A percentile compares a stretch with the other conserved stretches of the same genome.
phyloP scores from a whole-genome alignment of 2,329 filamentous ascomycete species.

The Alternaria postmessia region DNA sequence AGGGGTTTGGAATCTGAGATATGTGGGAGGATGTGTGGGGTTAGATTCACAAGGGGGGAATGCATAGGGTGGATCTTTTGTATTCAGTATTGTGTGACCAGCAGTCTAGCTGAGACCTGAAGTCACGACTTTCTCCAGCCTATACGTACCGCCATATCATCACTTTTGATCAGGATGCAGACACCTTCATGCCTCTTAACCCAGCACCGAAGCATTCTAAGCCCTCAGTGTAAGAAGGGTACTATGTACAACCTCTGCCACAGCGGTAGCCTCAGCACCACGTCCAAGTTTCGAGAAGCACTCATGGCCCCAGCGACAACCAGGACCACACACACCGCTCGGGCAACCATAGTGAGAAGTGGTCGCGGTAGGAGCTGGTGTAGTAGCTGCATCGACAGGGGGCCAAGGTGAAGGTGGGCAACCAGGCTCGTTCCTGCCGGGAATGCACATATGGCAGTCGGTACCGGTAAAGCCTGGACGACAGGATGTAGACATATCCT shows the following conservation, averaged over 20 bases:
- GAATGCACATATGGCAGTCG: background rate
- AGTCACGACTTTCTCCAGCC: background rate
- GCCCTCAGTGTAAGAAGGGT: background rate
- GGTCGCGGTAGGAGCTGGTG: background rate
- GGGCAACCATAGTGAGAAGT: background rate
- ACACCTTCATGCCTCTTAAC: background rate
- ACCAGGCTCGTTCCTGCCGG: background rate
- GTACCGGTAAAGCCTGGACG: background rate
- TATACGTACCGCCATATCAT: background rate
- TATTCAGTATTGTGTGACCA: background rate
- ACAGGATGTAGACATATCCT: background rate
- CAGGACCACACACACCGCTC: background rate
- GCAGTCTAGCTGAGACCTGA: no score
- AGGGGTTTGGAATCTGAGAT: conserved; percentile 23
- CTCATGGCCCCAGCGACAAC: background rate
- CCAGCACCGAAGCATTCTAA: background rate
- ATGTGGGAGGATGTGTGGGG: background rate
- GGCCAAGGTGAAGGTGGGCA: background rate
- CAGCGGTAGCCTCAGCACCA: background rate
- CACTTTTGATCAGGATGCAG: background rate
- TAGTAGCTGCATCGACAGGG: background rate
- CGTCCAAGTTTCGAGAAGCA: background rate
- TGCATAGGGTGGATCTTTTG: background rate
- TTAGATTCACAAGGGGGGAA: background rate
- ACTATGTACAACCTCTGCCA: background rate